phyloP scores from a whole-genome alignment of 1,284 basidiomycete genomes.

The Cutaneotrichosporon sp. region DNA sequence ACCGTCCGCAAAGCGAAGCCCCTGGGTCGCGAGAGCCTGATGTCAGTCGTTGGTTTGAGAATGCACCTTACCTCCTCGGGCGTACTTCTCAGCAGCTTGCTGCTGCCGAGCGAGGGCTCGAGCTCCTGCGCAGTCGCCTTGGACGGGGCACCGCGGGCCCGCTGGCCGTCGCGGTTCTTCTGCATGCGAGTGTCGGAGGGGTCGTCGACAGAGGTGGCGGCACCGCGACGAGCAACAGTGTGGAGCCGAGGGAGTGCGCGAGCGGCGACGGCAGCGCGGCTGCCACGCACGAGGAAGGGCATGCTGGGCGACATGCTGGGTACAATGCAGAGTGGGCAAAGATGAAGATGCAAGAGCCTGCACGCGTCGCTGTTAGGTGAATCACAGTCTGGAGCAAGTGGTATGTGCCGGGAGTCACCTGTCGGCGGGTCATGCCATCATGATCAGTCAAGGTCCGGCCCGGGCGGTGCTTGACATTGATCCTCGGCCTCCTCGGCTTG shows the following conservation, averaged over 20 bases:
- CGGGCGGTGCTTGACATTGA: constrained; percentile 8
- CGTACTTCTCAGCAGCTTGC: constrained; percentile 33
- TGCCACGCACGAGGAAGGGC: constrained; percentile 7
- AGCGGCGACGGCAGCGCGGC: not conserved
- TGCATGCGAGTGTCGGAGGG: constrained; percentile 11
- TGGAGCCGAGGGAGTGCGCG: not conserved
- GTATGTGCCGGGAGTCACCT: not conserved
- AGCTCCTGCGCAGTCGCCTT: constrained; percentile 17
- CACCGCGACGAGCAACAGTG: constrained; percentile 6
- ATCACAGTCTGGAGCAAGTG: not conserved
- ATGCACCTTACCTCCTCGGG: constrained; percentile 29
- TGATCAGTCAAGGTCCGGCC: constrained; percentile 7
- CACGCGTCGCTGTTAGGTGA: not conserved
- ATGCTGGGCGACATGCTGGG: constrained; percentile 8
- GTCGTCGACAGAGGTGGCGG: constrained; percentile 19
- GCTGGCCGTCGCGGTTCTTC: constrained; percentile 13
- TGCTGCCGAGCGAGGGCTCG: constrained; percentile 41
- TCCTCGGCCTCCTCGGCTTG: not conserved
- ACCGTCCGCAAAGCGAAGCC: constrained; percentile 68
- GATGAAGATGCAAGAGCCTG: not conserved
- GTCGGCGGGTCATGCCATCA: constrained; percentile 1
- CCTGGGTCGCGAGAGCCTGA: constrained; percentile 68
- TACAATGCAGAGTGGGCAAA: not conserved
- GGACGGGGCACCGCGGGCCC: constrained; percentile 13
- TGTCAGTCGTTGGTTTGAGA: not conserved